A percentile compares a stretch with the other conserved stretches of the same genome.
Evolutionary conservation across 148 eudicot species (phyloP).

Genomic region (Bassia scoparia): DNA sequence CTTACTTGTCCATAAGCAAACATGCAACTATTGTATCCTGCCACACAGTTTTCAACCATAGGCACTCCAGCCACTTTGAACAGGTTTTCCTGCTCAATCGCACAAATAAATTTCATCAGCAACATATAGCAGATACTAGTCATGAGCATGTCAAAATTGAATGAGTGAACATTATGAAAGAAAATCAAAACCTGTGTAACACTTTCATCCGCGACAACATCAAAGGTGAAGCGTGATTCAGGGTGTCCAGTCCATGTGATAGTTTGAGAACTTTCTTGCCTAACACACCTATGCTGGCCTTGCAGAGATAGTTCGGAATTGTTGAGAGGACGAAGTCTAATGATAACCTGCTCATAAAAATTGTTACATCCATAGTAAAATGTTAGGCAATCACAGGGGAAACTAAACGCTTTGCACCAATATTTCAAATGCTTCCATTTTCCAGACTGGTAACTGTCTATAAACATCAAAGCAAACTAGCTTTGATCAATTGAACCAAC

Average conservation of each 20-base stretch:
- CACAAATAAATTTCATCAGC: slow-evolving; percentile 6
- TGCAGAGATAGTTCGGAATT: slow-evolving; percentile 78
- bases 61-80: slow-evolving; percentile 94
- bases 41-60: slow-evolving; percentile 93
- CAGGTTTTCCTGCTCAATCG: slow-evolving; percentile 68
- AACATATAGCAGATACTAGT: neutral
- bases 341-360: slow-evolving; percentile 61
- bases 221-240: slow-evolving; percentile 94
- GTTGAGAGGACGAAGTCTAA: slow-evolving; percentile 79
- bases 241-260: slow-evolving; percentile 98
- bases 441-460: too few species aligned
- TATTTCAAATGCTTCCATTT: neutral
- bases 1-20: slow-evolving; percentile 99
- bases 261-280: slow-evolving; percentile 83
- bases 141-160: neutral
- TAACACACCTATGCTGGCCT: slow-evolving; percentile 69
- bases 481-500: neutral
- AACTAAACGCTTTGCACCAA: neutral
- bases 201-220: slow-evolving; percentile 86
- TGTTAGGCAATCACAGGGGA: neutral
- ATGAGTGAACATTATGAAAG: neutral
- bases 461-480: neutral
- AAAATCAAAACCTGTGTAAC: slow-evolving; percentile 68
- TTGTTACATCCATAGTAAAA: neutral
- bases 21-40: slow-evolving; percentile 97